Conservation (phyloP, 1,284 basidiomycete genomes). For the Singerocomus rubriflavus region DNA sequence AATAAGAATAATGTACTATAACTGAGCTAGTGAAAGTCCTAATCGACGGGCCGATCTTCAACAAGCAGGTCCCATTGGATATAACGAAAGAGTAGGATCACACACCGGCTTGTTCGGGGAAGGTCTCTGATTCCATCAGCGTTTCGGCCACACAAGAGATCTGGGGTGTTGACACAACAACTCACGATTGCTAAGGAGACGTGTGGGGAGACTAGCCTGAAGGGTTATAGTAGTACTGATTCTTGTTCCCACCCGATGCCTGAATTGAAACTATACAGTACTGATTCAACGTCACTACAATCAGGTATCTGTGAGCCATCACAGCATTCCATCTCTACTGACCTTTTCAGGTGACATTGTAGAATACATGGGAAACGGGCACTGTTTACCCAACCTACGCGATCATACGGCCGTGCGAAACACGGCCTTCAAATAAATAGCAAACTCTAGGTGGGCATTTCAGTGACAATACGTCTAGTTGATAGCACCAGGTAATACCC, state of each 20-base stretch:
- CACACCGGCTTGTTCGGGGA: neutral
- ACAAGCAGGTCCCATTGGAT: neutral
- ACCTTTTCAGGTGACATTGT: neutral
- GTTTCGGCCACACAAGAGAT: too few species aligned
- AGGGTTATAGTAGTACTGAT: constrained; percentile 3
- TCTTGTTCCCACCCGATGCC: neutral
- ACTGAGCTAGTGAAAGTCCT: too few species aligned
- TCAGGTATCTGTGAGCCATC: neutral
- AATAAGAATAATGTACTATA: too few species aligned
- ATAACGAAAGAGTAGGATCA: neutral
- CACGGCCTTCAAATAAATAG: too few species aligned
- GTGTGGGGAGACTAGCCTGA: neutral
- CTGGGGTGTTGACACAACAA: too few species aligned
- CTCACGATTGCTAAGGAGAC: neutral
- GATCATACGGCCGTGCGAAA: too few species aligned
- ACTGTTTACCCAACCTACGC: neutral
- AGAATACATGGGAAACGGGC: neutral
- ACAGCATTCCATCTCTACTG: neutral
- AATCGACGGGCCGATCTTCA: too few species aligned
- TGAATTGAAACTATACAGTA: neutral
- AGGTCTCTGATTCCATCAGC: neutral
- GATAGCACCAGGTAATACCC: too few species aligned
- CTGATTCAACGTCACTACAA: neutral
- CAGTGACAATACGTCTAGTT: too few species aligned
- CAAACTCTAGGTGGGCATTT: too few species aligned